Base-by-base conservation (phyloP, 305 asterid species). In the Fraxinus floribunda region DNA sequence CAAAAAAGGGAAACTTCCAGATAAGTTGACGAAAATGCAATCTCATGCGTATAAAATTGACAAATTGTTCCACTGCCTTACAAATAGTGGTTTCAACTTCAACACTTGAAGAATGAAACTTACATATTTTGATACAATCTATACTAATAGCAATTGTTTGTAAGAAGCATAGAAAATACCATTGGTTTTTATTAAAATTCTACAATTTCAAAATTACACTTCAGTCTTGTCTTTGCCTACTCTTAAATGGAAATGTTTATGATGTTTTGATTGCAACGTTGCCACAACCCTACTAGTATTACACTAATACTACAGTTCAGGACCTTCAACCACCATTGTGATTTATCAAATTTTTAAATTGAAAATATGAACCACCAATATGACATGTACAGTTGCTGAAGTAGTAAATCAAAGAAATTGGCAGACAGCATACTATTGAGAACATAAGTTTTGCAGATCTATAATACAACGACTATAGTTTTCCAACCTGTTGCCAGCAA, bases 401-500 rank as follows among this genome's bases (percentile, higher is more conserved):
- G 60, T 2, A 49, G 68, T 79, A 75, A 26, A 75, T 15, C 77
- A 86, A 73, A 57, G 26, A 49, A 49, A 57, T 36, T 74, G 55
- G 79, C 83, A 68, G 84, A 80, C 44, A 82, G 78, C 70, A 55
- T 57, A 74, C 73, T 32, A 26, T 22, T 29, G 76, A 39, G 46
- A 76, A 29, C 80, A 77, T 34, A 44, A 81, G 70, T 70, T 74
- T 81, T 44, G 77, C 75, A 75, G 77, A 76, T 72, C 78, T 66
- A 84, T 41, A 39, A 78, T 78, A 70, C 79, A 52, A 70, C 73
- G 36, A 82, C 83, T 81, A 83, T 64, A 41, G 35, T 82, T 86
- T 79, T 62, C 89, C 62, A 82, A 96, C 99, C 99, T 94, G 99
- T 96, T 80, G 99, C 99, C 86, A 96, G 90, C 88, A 94, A 87